These are phyloP conservation scores for Spathaspora sp. DNA, from an alignment of 805 yeast species.

Conservation along the genomic window DNA sequence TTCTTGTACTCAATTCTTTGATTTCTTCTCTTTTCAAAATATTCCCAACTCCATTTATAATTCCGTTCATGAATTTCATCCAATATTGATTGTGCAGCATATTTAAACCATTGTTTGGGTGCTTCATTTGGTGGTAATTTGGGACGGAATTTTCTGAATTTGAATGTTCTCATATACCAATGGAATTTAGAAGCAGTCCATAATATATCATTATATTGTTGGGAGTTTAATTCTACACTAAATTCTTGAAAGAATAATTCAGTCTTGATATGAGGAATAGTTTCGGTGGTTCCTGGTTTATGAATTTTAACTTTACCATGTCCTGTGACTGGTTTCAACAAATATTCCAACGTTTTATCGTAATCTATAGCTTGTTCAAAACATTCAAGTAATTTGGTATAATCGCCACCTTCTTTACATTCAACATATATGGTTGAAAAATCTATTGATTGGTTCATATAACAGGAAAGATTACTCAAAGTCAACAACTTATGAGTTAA, in stretches of 20 bases:
- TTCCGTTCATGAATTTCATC: constrained; percentile 79
- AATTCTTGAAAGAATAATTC: constrained; percentile 84
- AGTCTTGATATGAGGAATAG: constrained; percentile 64
- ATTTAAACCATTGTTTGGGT: constrained; percentile 79
- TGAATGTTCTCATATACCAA: constrained; percentile 71
- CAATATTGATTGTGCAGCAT: constrained; percentile 72
- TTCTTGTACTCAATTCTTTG: constrained; percentile 64
- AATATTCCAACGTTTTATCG: constrained; percentile 23
- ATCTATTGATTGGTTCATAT: constrained; percentile 71
- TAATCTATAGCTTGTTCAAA: constrained; percentile 5
- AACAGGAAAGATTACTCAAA: constrained; percentile 68
- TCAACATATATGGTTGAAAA: neutral
- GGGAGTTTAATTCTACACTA: constrained; percentile 79
- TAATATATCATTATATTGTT: constrained; percentile 78
- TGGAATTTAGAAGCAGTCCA: constrained; percentile 80
- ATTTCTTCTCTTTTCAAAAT: constrained; percentile 66
- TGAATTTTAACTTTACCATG: constrained; percentile 77
- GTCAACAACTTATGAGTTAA: constrained; percentile 76
- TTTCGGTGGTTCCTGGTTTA: constrained; percentile 70
- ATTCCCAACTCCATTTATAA: constrained; percentile 86
- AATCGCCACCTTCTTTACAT: neutral
- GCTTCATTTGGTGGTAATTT: constrained; percentile 47
- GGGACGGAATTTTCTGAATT: constrained; percentile 73
- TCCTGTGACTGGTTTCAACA: constrained; percentile 87
- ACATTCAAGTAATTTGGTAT: neutral